These are phyloP conservation scores for Ananas comosus DNA, from an alignment of 176 grass and related monocot genomes.

Conservation along the genomic window DNA sequence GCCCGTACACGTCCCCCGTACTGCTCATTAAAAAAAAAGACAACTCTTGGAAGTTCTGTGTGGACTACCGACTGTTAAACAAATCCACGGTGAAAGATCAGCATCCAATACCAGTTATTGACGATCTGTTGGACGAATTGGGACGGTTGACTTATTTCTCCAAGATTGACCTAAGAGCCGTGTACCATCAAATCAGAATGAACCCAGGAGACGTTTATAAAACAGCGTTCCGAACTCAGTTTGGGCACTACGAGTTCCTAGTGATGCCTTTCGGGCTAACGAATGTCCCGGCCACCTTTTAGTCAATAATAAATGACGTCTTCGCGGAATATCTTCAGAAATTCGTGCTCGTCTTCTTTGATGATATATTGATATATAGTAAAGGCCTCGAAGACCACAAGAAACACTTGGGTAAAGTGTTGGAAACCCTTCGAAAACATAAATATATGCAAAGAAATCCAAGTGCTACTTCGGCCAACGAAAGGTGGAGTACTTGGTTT, in stretches of 20 bases:
- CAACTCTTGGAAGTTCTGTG: neutral
- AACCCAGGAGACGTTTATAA: neutral
- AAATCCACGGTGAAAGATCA: neutral
- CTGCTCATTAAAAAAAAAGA: conserved; percentile 5
- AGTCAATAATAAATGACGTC: neutral
- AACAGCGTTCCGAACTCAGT: neutral
- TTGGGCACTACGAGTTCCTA: no score
- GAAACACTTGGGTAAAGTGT: neutral
- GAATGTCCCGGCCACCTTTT: neutral
- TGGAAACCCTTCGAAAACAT: neutral
- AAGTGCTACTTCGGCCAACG: neutral
- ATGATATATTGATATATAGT: conserved; percentile 8
- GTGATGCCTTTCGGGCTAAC: no score
- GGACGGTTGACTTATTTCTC: neutral
- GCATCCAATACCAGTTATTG: neutral
- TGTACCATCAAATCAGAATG: conserved; percentile 14
- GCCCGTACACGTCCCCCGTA: neutral
- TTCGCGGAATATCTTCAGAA: neutral
- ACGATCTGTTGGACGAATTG: conserved; percentile 8
- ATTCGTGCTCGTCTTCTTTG: neutral
- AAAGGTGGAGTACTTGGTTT: conserved; percentile 2
- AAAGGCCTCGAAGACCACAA: neutral
- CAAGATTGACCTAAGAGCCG: neutral
- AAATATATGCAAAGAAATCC: neutral
- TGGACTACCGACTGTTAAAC: neutral